Evolutionary conservation across 225 moss, liverwort and hornwort genomes (phyloP).

Genomic region (Pseudisothecium myosuroides): DNA sequence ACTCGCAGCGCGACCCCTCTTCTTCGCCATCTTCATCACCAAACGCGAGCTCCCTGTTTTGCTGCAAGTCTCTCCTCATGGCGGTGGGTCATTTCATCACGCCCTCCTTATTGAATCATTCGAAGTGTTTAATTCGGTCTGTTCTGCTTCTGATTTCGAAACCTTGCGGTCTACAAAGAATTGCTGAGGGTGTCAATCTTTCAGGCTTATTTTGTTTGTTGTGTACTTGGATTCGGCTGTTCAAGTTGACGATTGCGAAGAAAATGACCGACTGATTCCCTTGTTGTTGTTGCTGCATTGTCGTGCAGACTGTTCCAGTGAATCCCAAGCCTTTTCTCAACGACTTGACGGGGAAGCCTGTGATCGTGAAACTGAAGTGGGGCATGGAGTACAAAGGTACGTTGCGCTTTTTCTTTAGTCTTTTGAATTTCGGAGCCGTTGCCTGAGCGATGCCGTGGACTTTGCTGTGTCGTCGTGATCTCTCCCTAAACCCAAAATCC

Average conservation of each 20-base stretch:
- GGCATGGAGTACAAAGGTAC: constrained; percentile 98
- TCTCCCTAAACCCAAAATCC: background rate
- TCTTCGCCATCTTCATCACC: background rate
- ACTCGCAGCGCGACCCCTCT: background rate
- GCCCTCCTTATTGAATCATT: background rate
- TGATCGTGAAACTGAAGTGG: constrained; percentile 96
- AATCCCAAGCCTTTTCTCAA: constrained; percentile 95
- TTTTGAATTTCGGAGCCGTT: background rate
- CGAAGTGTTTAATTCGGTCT: too few species aligned
- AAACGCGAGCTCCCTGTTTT: background rate
- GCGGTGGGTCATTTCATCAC: background rate
- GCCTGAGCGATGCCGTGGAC: background rate
- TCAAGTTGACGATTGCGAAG: background rate
- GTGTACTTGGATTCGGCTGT: background rate
- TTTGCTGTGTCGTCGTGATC: background rate
- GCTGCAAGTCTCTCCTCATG: background rate
- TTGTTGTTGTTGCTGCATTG: background rate
- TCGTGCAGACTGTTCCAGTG: constrained; percentile 73
- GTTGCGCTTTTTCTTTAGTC: background rate
- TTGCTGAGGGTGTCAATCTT: background rate
- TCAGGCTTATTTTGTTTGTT: background rate
- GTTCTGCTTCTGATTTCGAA: background rate
- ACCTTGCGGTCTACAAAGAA: background rate
- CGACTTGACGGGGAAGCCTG: constrained; percentile 91
- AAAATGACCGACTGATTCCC: background rate